A percentile compares a stretch with the other conserved stretches of the same genome.
phyloP scores from a whole-genome alignment of 371 early-diverging fungal species.

The Rhizopus microsporus region DNA sequence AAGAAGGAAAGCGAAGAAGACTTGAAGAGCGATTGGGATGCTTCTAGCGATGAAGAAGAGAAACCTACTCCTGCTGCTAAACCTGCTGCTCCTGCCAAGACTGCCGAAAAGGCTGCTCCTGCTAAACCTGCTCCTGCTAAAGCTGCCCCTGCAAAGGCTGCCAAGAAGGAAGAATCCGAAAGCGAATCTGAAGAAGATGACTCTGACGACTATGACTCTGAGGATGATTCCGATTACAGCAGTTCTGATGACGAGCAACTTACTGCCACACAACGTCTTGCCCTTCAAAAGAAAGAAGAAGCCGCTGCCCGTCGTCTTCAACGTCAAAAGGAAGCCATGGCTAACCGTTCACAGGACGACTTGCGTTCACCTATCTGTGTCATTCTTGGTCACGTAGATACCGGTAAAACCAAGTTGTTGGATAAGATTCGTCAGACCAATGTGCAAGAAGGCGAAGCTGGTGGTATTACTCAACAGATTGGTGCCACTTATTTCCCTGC shows the following conservation, averaged over 20 bases:
- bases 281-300: conserved; percentile 74
- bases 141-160: not conserved
- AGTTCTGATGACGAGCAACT: conserved; percentile 63
- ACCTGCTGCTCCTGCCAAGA: conserved; percentile 28
- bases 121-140: conserved; percentile 31
- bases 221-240: conserved; percentile 43
- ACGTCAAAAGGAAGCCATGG: conserved; percentile 79
- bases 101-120: conserved; percentile 34
- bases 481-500: conserved; percentile 99
- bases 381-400: conserved; percentile 99
- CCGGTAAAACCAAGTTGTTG: conserved; percentile 99
- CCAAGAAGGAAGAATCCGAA: conserved; percentile 11
- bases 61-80: conserved; percentile 21
- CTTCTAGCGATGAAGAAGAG: conserved; percentile 47
- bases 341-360: conserved; percentile 84
- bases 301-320: conserved; percentile 78
- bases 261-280: conserved; percentile 61
- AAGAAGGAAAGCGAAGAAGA: conserved; percentile 36
- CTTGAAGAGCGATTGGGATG: conserved; percentile 71
- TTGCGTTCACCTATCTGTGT: conserved; percentile 99
- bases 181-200: conserved; percentile 40
- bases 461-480: conserved; percentile 99
- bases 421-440: conserved; percentile 99
- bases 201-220: conserved; percentile 47
- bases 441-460: conserved; percentile 99